Conservation (phyloP, 352 stramenopile species). For the Hyaloperonospora brassicae region DNA sequence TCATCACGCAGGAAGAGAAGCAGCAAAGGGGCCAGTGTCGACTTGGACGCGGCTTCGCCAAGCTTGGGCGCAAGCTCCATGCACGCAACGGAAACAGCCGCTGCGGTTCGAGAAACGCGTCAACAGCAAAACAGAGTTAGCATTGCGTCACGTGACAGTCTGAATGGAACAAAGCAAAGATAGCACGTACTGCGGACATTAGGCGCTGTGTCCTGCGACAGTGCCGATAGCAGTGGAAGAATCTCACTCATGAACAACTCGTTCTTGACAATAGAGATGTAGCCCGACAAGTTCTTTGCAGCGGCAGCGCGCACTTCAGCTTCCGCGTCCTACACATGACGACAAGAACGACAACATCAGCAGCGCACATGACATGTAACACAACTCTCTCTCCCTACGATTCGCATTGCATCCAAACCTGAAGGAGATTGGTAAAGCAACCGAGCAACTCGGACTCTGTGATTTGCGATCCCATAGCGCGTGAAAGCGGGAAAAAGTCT, state of each 20-base stretch:
- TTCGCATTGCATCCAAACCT: conserved; percentile 31
- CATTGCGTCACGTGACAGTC: background rate
- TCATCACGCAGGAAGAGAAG: conserved; percentile 82
- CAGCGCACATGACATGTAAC: background rate
- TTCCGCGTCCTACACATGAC: conserved; percentile 65
- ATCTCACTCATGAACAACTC: conserved; percentile 88
- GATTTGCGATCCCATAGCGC: conserved; percentile 71
- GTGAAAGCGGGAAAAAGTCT: conserved; percentile 83
- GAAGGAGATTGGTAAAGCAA: conserved; percentile 88
- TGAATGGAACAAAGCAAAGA: background rate
- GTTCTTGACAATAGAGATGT: conserved; percentile 88
- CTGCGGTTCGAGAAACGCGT: conserved; percentile 21
- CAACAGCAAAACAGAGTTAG: conserved; percentile 9
- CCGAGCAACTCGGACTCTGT: conserved; percentile 83
- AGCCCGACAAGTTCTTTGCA: conserved; percentile 88
- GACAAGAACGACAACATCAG: conserved; percentile 2
- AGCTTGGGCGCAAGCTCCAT: conserved; percentile 92
- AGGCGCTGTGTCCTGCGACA: conserved; percentile 89
- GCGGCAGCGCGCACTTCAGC: conserved; percentile 89
- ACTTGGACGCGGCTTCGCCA: conserved; percentile 86
- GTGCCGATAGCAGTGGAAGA: conserved; percentile 78
- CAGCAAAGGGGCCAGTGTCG: conserved; percentile 61
- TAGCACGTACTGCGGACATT: conserved; percentile 68
- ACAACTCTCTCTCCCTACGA: background rate
- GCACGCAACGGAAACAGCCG: conserved; percentile 70